These are phyloP conservation scores for Dryas alaskensis DNA, from an alignment of 306 rosid genomes.

Conservation along the genomic window DNA sequence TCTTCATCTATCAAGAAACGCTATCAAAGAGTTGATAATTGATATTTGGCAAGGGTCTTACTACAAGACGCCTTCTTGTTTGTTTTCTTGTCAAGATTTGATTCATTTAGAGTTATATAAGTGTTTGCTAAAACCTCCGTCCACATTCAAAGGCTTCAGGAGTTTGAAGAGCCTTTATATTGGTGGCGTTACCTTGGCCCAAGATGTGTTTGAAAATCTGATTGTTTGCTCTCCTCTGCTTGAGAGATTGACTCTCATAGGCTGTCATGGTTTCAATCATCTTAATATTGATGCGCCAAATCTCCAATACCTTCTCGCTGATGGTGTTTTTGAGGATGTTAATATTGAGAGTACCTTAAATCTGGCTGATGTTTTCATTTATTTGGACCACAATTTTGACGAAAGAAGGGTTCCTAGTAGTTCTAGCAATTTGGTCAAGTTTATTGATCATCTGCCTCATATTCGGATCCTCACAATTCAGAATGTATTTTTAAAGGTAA, in stretches of 20 bases:
- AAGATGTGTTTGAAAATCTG: conserved; percentile 44
- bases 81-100: conserved; percentile 50
- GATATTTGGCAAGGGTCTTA: conserved; percentile 50
- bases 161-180: conserved; percentile 46
- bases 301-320: conserved; percentile 41
- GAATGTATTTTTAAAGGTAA: conserved; percentile 48
- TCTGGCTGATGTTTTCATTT: conserved; percentile 34
- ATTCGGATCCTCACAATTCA: conserved; percentile 42
- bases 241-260: conserved; percentile 39
- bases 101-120: conserved; percentile 36
- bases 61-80: conserved; percentile 41
- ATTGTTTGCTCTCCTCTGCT: conserved; percentile 48
- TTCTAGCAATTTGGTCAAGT: conserved; percentile 37
- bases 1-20: conserved; percentile 42
- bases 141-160: conserved; percentile 41
- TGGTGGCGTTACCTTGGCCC: not conserved
- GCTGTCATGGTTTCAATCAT: conserved; percentile 46
- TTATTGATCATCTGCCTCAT: conserved; percentile 42
- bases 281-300: conserved; percentile 45
- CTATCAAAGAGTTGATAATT: conserved; percentile 45
- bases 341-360: conserved; percentile 40
- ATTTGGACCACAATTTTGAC: conserved; percentile 20
- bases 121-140: conserved; percentile 49
- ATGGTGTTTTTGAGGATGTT: conserved; percentile 44
- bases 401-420: conserved; percentile 24